Percentiles rank a stretch among this genome's conserved stretches.
These are phyloP conservation scores for Pseudopithomyces maydicus DNA, from an alignment of 2,329 filamentous ascomycete genomes.

Conservation along the genomic window DNA sequence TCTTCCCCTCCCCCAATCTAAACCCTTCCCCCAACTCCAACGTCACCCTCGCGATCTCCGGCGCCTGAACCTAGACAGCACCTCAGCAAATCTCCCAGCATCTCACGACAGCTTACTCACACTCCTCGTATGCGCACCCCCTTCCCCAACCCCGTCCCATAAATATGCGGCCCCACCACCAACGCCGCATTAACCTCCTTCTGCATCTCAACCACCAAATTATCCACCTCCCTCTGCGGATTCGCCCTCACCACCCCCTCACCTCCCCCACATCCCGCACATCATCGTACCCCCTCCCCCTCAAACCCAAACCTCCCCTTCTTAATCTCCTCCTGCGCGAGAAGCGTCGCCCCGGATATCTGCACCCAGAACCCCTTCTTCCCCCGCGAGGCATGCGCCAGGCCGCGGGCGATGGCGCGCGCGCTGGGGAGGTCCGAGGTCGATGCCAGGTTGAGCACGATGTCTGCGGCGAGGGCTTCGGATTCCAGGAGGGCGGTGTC, in stretches of 20 bases:
- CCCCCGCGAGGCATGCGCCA: not conserved
- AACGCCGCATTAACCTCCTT: conserved; percentile 42
- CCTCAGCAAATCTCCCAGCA: not conserved
- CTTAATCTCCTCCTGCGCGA: conserved; percentile 8
- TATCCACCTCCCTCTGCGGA: conserved; percentile 20
- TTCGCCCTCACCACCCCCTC: conserved; percentile 4
- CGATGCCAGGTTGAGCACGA: conserved; percentile 8
- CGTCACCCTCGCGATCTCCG: conserved; percentile 54
- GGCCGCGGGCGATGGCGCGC: conserved; percentile 4
- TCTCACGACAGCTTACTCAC: conserved; percentile 24
- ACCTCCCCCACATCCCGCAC: not conserved
- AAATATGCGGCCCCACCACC: conserved; percentile 67
- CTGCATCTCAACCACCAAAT: conserved; percentile 15
- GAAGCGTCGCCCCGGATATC: conserved; percentile 9
- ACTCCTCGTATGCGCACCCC: conserved; percentile 57
- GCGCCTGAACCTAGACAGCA: conserved; percentile 52
- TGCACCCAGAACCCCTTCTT: conserved; percentile 4
- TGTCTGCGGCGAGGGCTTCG: not conserved
- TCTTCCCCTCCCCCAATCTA: conserved; percentile 59
- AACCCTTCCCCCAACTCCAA: conserved; percentile 56
- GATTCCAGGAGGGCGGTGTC: too few relatives aligned
- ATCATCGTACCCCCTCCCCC: conserved; percentile 5
- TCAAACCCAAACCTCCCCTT: not conserved
- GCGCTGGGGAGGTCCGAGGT: conserved; percentile 5
- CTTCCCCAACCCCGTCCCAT: conserved; percentile 56